A percentile compares a stretch with the other conserved stretches of the same genome.
Evolutionary conservation across 306 rosid genomes (phyloP).

Genomic region (Fagus crenata): DNA sequence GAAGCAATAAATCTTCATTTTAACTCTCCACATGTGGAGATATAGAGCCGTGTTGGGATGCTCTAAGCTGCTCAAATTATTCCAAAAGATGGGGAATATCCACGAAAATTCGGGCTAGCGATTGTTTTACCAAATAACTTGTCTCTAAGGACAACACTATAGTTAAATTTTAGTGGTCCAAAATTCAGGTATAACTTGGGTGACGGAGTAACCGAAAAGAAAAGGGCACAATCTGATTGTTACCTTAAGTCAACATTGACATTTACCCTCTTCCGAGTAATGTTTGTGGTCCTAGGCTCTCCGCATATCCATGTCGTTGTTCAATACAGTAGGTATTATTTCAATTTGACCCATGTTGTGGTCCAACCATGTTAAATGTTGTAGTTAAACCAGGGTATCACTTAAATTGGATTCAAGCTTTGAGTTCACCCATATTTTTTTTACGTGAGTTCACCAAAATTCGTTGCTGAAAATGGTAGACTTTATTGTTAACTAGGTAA

Average conservation of each 20-base stretch:
- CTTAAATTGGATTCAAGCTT: too few species aligned
- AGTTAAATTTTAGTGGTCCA: slow-evolving; percentile 13
- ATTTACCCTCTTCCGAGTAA: background rate
- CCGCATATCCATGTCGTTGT: background rate
- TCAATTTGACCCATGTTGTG: background rate
- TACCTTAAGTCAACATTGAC: slow-evolving; percentile 4
- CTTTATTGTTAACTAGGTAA: too few species aligned
- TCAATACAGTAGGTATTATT: slow-evolving; percentile 10
- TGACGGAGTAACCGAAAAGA: background rate
- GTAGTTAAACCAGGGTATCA: too few species aligned
- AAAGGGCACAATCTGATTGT: background rate
- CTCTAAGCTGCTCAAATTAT: too few species aligned
- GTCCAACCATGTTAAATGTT: slow-evolving; percentile 6
- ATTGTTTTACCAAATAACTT: background rate
- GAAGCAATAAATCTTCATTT: too few species aligned
- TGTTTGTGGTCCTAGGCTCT: slow-evolving; percentile 16
- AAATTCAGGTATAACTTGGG: background rate
- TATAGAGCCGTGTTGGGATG: too few species aligned
- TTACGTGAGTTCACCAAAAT: too few species aligned
- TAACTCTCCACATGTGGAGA: too few species aligned
- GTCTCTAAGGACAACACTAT: background rate
- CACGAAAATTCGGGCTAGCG: too few species aligned
- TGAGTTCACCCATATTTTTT: too few species aligned
- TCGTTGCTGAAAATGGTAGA: too few species aligned
- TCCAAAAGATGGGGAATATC: too few species aligned